phyloP scores from a whole-genome alignment of 371 early-diverging fungal genomes.

The Mucor racemosus region DNA sequence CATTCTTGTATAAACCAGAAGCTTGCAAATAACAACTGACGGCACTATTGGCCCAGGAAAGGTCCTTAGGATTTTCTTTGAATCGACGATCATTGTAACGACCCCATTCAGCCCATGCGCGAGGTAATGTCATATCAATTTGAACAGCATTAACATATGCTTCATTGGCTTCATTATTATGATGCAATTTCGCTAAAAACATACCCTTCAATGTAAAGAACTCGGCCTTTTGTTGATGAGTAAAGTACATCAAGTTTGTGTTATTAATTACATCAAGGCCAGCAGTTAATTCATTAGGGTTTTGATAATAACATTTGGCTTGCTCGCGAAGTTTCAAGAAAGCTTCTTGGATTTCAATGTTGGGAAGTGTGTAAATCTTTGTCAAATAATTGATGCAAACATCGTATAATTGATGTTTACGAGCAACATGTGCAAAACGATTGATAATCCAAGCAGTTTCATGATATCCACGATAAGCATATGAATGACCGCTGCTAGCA shows the following conservation, averaged over 20 bases:
- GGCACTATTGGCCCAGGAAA: constrained; percentile 89
- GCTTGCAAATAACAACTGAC: constrained; percentile 98
- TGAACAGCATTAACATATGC: constrained; percentile 95
- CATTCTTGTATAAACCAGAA: constrained; percentile 85
- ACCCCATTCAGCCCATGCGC: constrained; percentile 99
- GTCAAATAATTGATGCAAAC: constrained; percentile 93
- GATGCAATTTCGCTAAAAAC: constrained; percentile 88
- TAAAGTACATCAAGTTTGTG: constrained; percentile 97
- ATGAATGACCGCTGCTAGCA: constrained; percentile 72
- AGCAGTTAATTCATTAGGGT: constrained; percentile 82
- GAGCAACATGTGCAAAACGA: constrained; percentile 98
- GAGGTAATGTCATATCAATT: constrained; percentile 81
- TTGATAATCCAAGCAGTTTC: constrained; percentile 99
- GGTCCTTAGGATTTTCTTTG: constrained; percentile 79
- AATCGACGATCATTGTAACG: constrained; percentile 92
- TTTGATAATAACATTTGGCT: constrained; percentile 95
- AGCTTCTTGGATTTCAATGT: constrained; percentile 99
- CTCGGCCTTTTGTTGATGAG: constrained; percentile 94
- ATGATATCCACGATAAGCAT: constrained; percentile 97
- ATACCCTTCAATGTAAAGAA: constrained; percentile 96
- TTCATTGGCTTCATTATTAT: constrained; percentile 89
- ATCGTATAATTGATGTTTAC: constrained; percentile 93
- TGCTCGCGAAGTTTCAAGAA: constrained; percentile 98
- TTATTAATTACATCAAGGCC: constrained; percentile 98
- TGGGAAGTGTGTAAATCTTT: constrained; percentile 98